These are phyloP conservation scores for Corylus heterophylla DNA, from an alignment of 306 rosid genomes.

Conservation along the genomic window DNA sequence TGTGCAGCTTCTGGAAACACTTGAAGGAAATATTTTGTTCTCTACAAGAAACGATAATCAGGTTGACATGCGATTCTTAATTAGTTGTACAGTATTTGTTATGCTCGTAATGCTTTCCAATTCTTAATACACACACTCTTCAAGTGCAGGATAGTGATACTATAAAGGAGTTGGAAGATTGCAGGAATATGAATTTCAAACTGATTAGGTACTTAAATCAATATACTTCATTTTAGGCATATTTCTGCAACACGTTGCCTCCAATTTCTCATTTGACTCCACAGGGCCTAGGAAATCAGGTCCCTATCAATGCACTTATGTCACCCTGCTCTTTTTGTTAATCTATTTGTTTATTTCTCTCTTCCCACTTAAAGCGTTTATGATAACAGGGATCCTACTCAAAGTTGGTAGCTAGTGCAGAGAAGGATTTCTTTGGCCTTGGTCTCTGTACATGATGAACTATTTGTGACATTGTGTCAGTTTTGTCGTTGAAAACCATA, in stretches of 20 bases:
- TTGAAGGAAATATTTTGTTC: slow-evolving; percentile 46
- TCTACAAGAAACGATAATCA: slow-evolving; percentile 46
- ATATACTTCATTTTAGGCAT: neutral
- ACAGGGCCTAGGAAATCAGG: slow-evolving; percentile 5
- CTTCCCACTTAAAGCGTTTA: neutral
- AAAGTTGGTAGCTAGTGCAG: neutral
- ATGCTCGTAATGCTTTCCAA: slow-evolving; percentile 20
- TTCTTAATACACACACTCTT: slow-evolving; percentile 23
- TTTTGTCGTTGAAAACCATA: neutral
- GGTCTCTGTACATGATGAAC: slow-evolving; percentile 12
- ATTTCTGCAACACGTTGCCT: neutral
- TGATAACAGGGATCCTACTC: neutral
- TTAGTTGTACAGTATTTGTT: slow-evolving; percentile 22
- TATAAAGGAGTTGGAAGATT: slow-evolving; percentile 57
- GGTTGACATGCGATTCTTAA: slow-evolving; percentile 39
- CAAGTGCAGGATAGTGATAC: slow-evolving; percentile 53
- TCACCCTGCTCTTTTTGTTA: neutral
- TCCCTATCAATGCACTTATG: neutral
- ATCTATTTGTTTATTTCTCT: neutral
- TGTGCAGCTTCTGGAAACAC: slow-evolving; percentile 56
- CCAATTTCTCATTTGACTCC: neutral
- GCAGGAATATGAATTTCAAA: slow-evolving; percentile 64
- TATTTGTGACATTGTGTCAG: neutral
- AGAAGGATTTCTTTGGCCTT: neutral
- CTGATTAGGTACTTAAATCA: slow-evolving; percentile 47